These are phyloP conservation scores for Taxawa tesnikishii DNA, from an alignment of 2,329 filamentous ascomycete genomes.

Conservation along the genomic window DNA sequence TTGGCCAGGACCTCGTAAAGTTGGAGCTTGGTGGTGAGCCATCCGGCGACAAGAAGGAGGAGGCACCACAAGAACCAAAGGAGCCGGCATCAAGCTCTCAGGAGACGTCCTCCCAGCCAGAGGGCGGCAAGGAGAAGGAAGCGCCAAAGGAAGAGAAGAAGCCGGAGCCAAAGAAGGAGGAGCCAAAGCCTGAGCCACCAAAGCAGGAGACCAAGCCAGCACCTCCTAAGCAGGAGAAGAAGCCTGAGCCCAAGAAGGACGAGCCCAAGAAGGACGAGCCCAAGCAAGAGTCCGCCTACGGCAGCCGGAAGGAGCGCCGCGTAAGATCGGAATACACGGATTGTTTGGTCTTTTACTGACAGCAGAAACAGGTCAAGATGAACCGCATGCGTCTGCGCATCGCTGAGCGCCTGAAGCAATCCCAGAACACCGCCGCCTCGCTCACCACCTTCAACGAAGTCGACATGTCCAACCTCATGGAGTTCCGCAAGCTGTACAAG, in stretches of 20 bases:
- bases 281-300: constrained; percentile 38
- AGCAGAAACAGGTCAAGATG: constrained; percentile 76
- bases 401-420: constrained; percentile 95
- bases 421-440: constrained; percentile 94
- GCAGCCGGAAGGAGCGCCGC: constrained; percentile 74
- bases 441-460: constrained; percentile 99
- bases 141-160: constrained; percentile 25
- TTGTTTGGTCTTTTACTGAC: constrained; percentile 2
- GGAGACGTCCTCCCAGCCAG: constrained; percentile 42
- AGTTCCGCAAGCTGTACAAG: constrained; percentile 95
- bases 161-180: constrained; percentile 31
- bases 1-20: constrained; percentile 82
- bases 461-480: constrained; percentile 96
- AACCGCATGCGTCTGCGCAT: constrained; percentile 98
- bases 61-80: constrained; percentile 44
- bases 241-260: constrained; percentile 26
- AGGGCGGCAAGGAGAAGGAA: constrained; percentile 34
- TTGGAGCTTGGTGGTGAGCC: constrained; percentile 63
- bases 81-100: constrained; percentile 45
- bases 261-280: constrained; percentile 24
- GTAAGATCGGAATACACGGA: constrained; percentile 44
- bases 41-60: constrained; percentile 41
- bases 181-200: constrained; percentile 25
- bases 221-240: constrained; percentile 34
- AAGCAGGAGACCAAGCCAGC: constrained; percentile 29